Base-by-base conservation (phyloP, 2,329 filamentous ascomycete species). In the Epicoccum sorghinum region DNA sequence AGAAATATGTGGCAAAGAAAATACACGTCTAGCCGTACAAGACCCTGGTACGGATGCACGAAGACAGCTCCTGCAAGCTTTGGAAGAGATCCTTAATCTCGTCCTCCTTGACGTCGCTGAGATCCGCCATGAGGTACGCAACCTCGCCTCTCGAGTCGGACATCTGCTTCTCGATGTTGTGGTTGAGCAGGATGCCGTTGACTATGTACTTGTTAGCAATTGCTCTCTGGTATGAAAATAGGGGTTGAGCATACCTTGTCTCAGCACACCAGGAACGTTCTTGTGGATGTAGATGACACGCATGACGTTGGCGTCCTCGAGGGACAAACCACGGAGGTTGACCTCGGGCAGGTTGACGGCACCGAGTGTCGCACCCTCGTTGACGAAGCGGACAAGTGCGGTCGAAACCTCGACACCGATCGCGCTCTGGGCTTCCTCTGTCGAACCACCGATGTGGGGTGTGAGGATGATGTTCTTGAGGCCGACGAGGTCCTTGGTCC, bases 81-180 rank as follows among this genome's bases (percentile, higher is more conserved):
- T 93, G 89, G 64, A 89, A 91, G 49, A 99, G 86, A 57, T 91
- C 87, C 78, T 91, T 93, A 74, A 98, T 91, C 69, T 96, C 89
- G 36, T 82, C 82, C 45, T 85, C 83, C 69, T 89, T 86, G 65
- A 98, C 91, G 59, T 89, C 86, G 78, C 91, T 96, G 68, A 99
- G 89, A 79, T 99, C 95, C 7, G 95, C 95, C 93, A 99, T 97
- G 59, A 99, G 82, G 74, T 99, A 99, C 18, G 95, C 95, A 62
- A 95, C 84, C 73, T 98, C 93, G 65, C 92, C 93, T 79, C 89
- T 89, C 78, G 90, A 96, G 75, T 98, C 95, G 45, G 91, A 95
- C 81, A 96, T 98, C 79, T 99, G 95, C 83, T 98, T 98, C 80
- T 97, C 93, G 66, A 99, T 93, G 75, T 99, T 99, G 81, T 99